phyloP scores from a whole-genome alignment of 176 grass and related monocot genomes.

The Lolium perenne region DNA sequence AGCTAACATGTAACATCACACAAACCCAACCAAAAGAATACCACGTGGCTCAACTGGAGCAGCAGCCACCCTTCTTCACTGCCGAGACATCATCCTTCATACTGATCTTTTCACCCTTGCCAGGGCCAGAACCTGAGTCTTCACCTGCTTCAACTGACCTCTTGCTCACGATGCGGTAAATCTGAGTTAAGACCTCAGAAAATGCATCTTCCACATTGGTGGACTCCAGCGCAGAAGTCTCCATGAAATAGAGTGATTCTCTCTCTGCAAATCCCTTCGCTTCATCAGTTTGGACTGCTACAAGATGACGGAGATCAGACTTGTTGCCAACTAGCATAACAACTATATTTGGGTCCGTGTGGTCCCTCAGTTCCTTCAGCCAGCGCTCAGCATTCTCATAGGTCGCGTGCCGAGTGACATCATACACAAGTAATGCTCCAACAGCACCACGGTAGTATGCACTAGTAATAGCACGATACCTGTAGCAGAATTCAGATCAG shows the following conservation, averaged over 20 bases:
- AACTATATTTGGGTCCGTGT: conserved; percentile 91
- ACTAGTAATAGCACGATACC: conserved; percentile 92
- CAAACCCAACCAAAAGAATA: conserved; percentile 29
- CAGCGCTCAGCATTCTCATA: conserved; percentile 89
- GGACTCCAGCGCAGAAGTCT: conserved; percentile 86
- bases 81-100: conserved; percentile 85
- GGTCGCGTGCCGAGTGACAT: conserved; percentile 78
- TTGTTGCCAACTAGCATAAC: conserved; percentile 94
- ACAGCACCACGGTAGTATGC: conserved; percentile 93
- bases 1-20: conserved; percentile 46
- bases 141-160: conserved; percentile 70
- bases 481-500: conserved; percentile 40
- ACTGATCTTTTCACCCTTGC: conserved; percentile 83
- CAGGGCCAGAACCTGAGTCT: conserved; percentile 61
- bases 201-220: conserved; percentile 89
- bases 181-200: conserved; percentile 78
- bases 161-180: conserved; percentile 85
- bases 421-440: conserved; percentile 80
- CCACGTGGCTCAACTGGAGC: conserved; percentile 53
- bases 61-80: conserved; percentile 77
- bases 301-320: conserved; percentile 82
- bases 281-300: conserved; percentile 80
- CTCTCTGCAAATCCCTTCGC: conserved; percentile 72
- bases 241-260: conserved; percentile 91
- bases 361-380: conserved; percentile 83